Conservation (phyloP, 306 rosid species). For the Cajanus cajan region DNA sequence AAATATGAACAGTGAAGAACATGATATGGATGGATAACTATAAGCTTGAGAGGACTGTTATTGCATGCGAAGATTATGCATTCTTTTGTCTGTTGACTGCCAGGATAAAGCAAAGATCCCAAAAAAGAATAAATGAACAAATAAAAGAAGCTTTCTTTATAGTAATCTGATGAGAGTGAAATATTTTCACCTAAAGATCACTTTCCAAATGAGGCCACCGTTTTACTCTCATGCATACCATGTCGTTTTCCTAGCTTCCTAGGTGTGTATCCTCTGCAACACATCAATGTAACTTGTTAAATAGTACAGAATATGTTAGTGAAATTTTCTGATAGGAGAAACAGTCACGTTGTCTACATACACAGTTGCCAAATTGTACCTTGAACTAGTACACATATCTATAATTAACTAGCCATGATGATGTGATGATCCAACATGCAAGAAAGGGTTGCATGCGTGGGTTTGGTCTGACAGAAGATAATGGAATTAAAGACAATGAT, state of each 20-base stretch:
- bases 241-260: conserved; percentile 24
- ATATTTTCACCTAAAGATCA: conserved; percentile 20
- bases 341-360: conserved; percentile 24
- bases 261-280: not conserved
- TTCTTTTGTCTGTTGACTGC: conserved; percentile 10
- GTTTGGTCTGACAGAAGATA: conserved; percentile 9
- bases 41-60: not conserved
- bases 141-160: not conserved
- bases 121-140: not conserved
- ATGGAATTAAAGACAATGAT: conserved; percentile 30
- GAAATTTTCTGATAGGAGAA: conserved; percentile 22
- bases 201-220: conserved; percentile 18
- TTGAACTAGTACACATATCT: not conserved
- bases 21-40: not conserved
- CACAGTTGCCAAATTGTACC: conserved; percentile 29
- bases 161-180: conserved; percentile 24
- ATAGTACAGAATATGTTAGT: conserved; percentile 6
- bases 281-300: not conserved
- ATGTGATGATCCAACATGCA: conserved; percentile 9
- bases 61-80: conserved; percentile 25
- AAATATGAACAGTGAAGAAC: not conserved
- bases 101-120: conserved; percentile 9
- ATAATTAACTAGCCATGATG: not conserved
- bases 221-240: not conserved
- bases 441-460: conserved; percentile 30